A percentile compares a stretch with the other conserved stretches of the same genome.
These are phyloP conservation scores for Penicillium nucicola DNA, from an alignment of 495 filamentous ascomycete species.

Conservation along the genomic window DNA sequence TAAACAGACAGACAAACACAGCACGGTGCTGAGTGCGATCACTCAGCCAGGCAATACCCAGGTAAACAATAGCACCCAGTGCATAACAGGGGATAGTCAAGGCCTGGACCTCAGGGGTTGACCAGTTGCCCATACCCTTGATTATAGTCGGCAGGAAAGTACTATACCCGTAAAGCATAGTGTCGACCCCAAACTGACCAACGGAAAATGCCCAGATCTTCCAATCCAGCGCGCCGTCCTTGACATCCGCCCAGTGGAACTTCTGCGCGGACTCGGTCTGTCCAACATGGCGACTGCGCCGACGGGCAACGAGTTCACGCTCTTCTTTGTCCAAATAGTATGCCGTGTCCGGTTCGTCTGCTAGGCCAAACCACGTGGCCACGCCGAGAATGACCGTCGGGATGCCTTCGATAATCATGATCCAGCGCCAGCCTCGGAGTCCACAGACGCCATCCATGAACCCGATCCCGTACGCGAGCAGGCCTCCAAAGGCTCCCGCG, in stretches of 20 bases:
- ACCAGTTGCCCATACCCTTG: slow-evolving; percentile 60
- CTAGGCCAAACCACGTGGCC: slow-evolving; percentile 58
- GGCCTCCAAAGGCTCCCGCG: slow-evolving; percentile 71
- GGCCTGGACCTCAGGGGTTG: slow-evolving; percentile 61
- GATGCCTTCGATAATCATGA: slow-evolving; percentile 69
- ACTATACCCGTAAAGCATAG: slow-evolving; percentile 73
- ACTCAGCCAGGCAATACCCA: slow-evolving; percentile 57
- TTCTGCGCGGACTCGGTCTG: slow-evolving; percentile 58
- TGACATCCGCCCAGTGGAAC: slow-evolving; percentile 56
- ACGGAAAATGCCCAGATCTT: slow-evolving; percentile 65
- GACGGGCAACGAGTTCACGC: slow-evolving; percentile 43
- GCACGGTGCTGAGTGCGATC: slow-evolving; percentile 61
- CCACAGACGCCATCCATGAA: slow-evolving; percentile 65
- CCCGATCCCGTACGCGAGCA: slow-evolving; percentile 71
- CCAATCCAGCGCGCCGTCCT: slow-evolving; percentile 55
- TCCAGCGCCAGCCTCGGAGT: slow-evolving; percentile 54
- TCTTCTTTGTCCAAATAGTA: slow-evolving; percentile 62
- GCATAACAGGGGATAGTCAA: slow-evolving; percentile 78
- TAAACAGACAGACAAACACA: slow-evolving; percentile 56
- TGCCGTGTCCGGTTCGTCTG: slow-evolving; percentile 61
- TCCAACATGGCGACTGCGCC: slow-evolving; percentile 50
- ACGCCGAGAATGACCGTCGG: slow-evolving; percentile 64
- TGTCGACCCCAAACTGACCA: slow-evolving; percentile 65
- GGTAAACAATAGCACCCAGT: slow-evolving; percentile 63
- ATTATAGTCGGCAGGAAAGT: slow-evolving; percentile 82